These are phyloP conservation scores for Polychytrium aggregatum DNA, from an alignment of 192 early-diverging fungal genomes.

Conservation along the genomic window DNA sequence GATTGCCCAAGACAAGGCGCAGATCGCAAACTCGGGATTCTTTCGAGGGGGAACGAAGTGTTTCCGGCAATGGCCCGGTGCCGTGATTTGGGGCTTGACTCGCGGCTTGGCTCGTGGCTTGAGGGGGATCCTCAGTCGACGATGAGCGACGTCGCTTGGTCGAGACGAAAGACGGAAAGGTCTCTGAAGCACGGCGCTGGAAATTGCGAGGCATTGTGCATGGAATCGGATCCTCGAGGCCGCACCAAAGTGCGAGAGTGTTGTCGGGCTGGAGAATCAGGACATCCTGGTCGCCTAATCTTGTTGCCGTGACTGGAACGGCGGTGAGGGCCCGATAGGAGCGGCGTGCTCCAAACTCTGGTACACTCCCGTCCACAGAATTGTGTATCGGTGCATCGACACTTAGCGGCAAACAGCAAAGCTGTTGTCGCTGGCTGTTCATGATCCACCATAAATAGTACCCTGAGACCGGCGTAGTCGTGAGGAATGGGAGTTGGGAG, in stretches of 20 bases:
- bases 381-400: neutral
- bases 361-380: conserved; percentile 5
- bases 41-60: neutral
- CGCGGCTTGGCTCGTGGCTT: no score
- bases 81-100: no score
- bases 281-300: conserved; percentile 20
- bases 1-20: neutral
- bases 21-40: conserved; percentile 1
- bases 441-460: neutral
- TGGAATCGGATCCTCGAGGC: conserved; percentile 3
- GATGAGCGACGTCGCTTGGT: no score
- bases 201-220: neutral
- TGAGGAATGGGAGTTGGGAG: no score
- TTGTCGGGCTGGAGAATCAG: conserved; percentile 19
- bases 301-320: conserved; percentile 21
- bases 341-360: conserved; percentile 16
- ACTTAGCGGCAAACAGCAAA: neutral
- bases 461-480: neutral
- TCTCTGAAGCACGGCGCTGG: neutral
- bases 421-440: neutral
- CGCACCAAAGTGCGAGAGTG: conserved; percentile 26
- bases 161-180: no score
- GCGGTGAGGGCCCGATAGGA: conserved; percentile 36
- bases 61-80: no score
- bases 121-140: no score